Percentiles rank a stretch among this genome's conserved stretches.
phyloP scores from a whole-genome alignment of 2,329 filamentous ascomycete genomes.

The Xylaria sp. region DNA sequence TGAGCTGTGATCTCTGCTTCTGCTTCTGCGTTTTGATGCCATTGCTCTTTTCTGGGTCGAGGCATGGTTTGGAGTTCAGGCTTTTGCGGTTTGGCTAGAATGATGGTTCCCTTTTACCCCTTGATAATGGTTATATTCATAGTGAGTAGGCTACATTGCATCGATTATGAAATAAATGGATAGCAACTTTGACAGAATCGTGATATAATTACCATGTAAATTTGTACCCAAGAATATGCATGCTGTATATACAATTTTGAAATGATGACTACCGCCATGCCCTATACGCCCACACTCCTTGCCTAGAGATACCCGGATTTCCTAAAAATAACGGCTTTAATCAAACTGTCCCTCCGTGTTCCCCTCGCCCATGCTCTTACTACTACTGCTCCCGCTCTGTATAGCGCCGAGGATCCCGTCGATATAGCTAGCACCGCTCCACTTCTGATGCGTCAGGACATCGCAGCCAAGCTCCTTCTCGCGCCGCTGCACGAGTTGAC shows the following conservation, averaged over 20 bases:
- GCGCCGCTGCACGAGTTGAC: slow-evolving; percentile 88
- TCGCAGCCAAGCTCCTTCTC: slow-evolving; percentile 93
- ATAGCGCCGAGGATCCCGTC: slow-evolving; percentile 90
- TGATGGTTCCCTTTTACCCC: not conserved
- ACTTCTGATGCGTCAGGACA: slow-evolving; percentile 94
- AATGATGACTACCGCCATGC: slow-evolving; percentile 7
- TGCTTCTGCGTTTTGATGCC: slow-evolving; percentile 13
- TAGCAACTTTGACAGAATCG: not conserved
- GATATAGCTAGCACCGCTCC: slow-evolving; percentile 73
- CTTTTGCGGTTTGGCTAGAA: not conserved
- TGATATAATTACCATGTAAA: not conserved
- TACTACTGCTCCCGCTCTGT: slow-evolving; percentile 87
- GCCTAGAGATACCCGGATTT: not conserved
- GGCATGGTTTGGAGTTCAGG: slow-evolving; percentile 14
- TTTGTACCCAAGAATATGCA: not conserved
- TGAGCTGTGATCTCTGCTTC: too few species aligned
- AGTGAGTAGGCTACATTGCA: not conserved
- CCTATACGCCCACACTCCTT: slow-evolving; percentile 10
- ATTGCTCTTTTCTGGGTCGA: not conserved
- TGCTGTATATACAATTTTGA: not conserved
- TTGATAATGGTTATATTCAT: not conserved
- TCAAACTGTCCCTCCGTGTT: slow-evolving; percentile 80
- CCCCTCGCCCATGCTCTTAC: slow-evolving; percentile 90
- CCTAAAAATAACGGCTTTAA: slow-evolving; percentile 5
- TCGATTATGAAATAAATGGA: not conserved